Conservation (phyloP, 371 early-diverging fungal species). For the Mortierella sp. region DNA sequence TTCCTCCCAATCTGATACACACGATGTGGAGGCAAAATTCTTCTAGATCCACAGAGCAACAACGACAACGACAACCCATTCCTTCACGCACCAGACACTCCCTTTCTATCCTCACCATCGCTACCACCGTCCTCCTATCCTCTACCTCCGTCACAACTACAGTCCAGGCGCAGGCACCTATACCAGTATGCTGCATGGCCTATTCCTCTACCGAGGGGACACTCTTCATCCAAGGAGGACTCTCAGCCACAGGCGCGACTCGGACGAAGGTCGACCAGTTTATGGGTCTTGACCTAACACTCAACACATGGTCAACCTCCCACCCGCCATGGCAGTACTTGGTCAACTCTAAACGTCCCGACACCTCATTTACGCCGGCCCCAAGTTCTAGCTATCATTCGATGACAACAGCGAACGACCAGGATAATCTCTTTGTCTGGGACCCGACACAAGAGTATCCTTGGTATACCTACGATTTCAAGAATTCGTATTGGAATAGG, state of each 20-base stretch:
- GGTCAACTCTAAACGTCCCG: not conserved
- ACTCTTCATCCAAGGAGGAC: slow-evolving; percentile 2
- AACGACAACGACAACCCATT: not conserved
- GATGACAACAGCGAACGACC: not conserved
- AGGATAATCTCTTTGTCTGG: not conserved
- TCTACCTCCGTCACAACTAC: not conserved
- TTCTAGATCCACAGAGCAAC: not conserved
- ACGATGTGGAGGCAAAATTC: not conserved
- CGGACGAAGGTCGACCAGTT: not conserved
- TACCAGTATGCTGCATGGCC: not conserved
- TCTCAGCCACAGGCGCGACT: not conserved
- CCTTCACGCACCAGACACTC: not conserved
- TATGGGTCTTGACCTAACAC: not conserved
- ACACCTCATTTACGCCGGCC: too few species aligned
- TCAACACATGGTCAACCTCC: not conserved
- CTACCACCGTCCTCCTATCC: not conserved
- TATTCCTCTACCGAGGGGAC: not conserved
- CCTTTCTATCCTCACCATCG: not conserved
- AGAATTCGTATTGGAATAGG: not conserved
- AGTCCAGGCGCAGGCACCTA: not conserved
- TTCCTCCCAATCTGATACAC: not conserved
- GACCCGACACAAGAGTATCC: not conserved
- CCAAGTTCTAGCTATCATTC: not conserved
- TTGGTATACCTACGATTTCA: not conserved
- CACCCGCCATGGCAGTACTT: not conserved